Evolutionary conservation across 2,329 filamentous ascomycete genomes (phyloP), one percentile per base, ranked within the genome.

Genomic region (Didymella glomerata): DNA sequence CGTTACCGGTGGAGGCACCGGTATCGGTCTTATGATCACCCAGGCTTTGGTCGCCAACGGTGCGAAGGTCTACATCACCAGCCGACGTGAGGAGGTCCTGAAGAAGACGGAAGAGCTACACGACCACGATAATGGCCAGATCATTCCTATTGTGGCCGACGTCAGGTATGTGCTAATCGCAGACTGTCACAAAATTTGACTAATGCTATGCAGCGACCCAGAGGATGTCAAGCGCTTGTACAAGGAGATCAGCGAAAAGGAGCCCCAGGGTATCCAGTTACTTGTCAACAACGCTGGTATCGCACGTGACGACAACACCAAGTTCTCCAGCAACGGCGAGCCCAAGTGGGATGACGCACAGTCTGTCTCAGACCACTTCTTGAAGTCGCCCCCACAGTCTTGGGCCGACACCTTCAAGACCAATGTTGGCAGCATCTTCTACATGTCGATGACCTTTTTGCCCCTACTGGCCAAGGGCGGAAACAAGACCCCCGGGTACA

Each of bases 31-130:
- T 52, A 89, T 89, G 87, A 89, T 90, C 63, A 84, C 85, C 25
- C 80, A 86, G 53, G 87, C 86, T 54, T 88, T 88, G 75, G 82
- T 88, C 28, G 74, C 81, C 59, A 88, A 88, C 75, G 86, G 87
- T 45, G 83, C 82, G 9, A 89, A 86, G 67, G 74, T 76, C 2
- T 77, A 77, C 52, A 77, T 77, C 48, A 76, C 71, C 22, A 72
- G 68, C 18, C 65, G 74, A 51, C 69, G 66, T 63, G 72, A 69
- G 44, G 72, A 71, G 48, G 65, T 67, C 14, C 66, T 80, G 50
- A 69, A 79, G 52, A 71, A 76, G 59, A 79, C 81, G 0, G 74
- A 82, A 13, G 78, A 85, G 62, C 75, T 79, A 7, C 82, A 85
- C 68, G 74, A 76, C 47, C 74, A 71, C 2, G 78, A 78, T 0